Conservation (phyloP, 2,329 filamentous ascomycete species). For the Diaporthe destruens region DNA sequence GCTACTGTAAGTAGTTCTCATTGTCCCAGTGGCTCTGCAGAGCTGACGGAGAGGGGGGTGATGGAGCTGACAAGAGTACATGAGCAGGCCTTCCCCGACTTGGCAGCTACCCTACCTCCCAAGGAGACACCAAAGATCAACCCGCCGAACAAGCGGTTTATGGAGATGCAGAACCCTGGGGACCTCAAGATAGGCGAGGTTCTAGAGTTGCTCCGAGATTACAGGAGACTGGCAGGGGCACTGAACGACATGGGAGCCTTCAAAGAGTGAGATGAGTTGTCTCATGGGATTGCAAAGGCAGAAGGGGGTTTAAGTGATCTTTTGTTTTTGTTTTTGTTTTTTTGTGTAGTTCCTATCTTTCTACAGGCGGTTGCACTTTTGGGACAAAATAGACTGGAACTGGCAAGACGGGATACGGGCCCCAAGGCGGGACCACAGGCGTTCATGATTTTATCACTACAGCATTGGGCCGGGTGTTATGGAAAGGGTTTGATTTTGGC, state of each 20-base stretch:
- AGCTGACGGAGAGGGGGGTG: not conserved
- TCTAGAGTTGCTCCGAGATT: constrained; percentile 78
- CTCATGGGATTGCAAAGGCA: not conserved
- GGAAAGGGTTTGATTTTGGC: constrained; percentile 19
- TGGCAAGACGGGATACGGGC: constrained; percentile 1
- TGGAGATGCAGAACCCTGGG: constrained; percentile 77
- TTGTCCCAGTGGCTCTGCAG: not conserved
- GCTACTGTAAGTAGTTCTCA: constrained; percentile 62
- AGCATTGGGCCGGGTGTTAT: constrained; percentile 30
- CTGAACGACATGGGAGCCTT: constrained; percentile 74
- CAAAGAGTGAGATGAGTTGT: constrained; percentile 50
- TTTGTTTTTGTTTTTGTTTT: not conserved
- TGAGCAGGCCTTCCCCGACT: constrained; percentile 70
- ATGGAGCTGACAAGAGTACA: constrained; percentile 8
- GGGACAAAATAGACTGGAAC: constrained; percentile 25
- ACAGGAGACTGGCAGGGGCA: constrained; percentile 76
- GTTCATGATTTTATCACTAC: constrained; percentile 21
- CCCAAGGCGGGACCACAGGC: constrained; percentile 6
- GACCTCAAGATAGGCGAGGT: constrained; percentile 82
- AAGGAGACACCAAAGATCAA: constrained; percentile 68
- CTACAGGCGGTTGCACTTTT: constrained; percentile 1
- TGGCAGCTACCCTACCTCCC: constrained; percentile 66
- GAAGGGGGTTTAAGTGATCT: not conserved
- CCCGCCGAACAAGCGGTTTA: constrained; percentile 78
- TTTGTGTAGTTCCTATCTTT: not conserved